Evolutionary conservation across 306 rosid genomes (phyloP), one percentile per base, ranked within the genome.

Genomic region (Vigna hirtella): DNA sequence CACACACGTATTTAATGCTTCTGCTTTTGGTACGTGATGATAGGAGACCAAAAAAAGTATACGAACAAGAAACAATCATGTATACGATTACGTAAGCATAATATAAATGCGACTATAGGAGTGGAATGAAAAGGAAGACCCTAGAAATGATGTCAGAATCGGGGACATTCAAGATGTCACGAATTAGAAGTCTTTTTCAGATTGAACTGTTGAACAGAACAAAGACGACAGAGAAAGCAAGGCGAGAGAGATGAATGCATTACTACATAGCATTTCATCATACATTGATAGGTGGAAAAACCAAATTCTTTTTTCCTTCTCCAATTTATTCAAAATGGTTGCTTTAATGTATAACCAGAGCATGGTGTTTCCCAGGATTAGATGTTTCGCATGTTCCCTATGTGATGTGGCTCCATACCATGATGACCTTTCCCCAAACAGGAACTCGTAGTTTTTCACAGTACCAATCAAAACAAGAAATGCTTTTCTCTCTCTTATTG

Each of bases 331-430:
- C 56, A 74, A 57, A 74, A 72, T 63, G 70, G 80, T 45, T 77
- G 74, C 75, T 69, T 77, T 70, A 71, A 83, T 76, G 48, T 68
- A 57, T 48, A 82, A 74, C 12, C 42, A 8, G 20, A 76, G 69
- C 61, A 16, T 67, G 58, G 72, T 50, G 75, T 78, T 79, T 79
- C 81, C 83, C 81, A 81, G 64, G 77, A 52, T 72, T 64, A 72
- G 87, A 79, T 70, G 38, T 82, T 65, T 84, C 72, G 93, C 93
- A 86, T 86, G 84, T 89, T 91, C 91, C 96, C 96, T 55, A 87
- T 76, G 89, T 61, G 72, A 83, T 79, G 82, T 78, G 78, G 86
- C 75, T 87, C 86, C 80, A 71, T 59, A 53, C 82, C 82, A 87
- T 90, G 83, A 86, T 86, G 82, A 73, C 77, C 71, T 85, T 91